Conservation (phyloP, 352 stramenopile species). For the Globisporangium perplexum region DNA sequence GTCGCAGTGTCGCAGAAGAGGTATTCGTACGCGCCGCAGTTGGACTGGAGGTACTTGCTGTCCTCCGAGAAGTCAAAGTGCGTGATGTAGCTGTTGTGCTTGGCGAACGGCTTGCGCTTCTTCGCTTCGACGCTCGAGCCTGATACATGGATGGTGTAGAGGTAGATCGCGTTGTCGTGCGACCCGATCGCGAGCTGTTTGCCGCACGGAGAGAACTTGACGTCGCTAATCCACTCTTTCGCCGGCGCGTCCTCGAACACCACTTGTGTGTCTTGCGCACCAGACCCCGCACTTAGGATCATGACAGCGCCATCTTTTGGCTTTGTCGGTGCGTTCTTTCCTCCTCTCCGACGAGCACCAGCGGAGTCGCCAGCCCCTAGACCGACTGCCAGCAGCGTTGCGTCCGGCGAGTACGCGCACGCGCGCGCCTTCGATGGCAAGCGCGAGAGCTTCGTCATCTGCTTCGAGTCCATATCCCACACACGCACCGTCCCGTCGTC, state of each 20-base stretch:
- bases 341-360: constrained; percentile 24
- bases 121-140: constrained; percentile 19
- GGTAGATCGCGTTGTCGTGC: constrained; percentile 69
- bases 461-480: constrained; percentile 72
- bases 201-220: constrained; percentile 67
- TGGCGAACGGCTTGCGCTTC: constrained; percentile 68
- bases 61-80: constrained; percentile 82
- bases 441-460: constrained; percentile 28
- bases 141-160: constrained; percentile 35
- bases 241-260: constrained; percentile 55
- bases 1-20: constrained; percentile 82
- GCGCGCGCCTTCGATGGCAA: constrained; percentile 54
- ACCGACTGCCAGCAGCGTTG: constrained; percentile 77
- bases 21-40: constrained; percentile 88
- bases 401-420: constrained; percentile 86
- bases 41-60: constrained; percentile 61
- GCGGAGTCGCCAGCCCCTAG: constrained; percentile 62
- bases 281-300: constrained; percentile 19
- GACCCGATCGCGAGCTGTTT: constrained; percentile 49
- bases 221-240: constrained; percentile 75
- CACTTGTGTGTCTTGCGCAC: constrained; percentile 14
- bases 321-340: constrained; percentile 18
- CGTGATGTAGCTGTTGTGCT: constrained; percentile 81
- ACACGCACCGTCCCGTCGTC: constrained; percentile 80
- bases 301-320: constrained; percentile 46